Conservation (phyloP, 768 basidiomycete genomes). For the Suillus plorans region DNA sequence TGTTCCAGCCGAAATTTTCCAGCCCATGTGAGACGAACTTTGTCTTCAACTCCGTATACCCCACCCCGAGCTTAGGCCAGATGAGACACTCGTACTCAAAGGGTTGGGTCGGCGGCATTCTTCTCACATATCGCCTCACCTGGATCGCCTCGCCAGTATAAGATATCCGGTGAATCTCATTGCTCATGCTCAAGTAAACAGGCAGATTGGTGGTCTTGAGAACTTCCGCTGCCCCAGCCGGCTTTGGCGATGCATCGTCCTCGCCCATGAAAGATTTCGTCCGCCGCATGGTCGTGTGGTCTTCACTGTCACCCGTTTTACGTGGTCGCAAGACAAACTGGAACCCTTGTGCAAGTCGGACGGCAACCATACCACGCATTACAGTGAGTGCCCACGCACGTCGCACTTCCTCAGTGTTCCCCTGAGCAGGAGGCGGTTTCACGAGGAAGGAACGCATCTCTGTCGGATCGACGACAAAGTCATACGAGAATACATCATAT, state of each 20-base stretch:
- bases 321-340: constrained; percentile 76
- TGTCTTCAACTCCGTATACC: constrained; percentile 78
- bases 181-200: constrained; percentile 91
- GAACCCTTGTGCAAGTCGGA: constrained; percentile 91
- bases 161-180: constrained; percentile 90
- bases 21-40: constrained; percentile 76
- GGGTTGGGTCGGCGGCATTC: constrained; percentile 60
- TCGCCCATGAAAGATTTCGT: constrained; percentile 60
- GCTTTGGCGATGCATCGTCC: constrained; percentile 52
- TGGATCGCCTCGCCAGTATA: constrained; percentile 91
- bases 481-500: constrained; percentile 84
- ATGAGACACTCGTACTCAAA: constrained; percentile 87
- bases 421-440: constrained; percentile 52
- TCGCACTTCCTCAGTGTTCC: constrained; percentile 55
- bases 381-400: constrained; percentile 75
- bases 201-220: constrained; percentile 61
- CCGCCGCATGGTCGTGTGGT: constrained; percentile 41
- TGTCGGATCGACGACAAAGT: constrained; percentile 79
- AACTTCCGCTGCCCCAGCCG: constrained; percentile 65
- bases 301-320: constrained; percentile 26
- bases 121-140: constrained; percentile 81
- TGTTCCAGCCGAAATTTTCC: constrained; percentile 86
- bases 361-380: constrained; percentile 93
- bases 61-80: constrained; percentile 88
- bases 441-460: constrained; percentile 90